A percentile compares a stretch with the other conserved stretches of the same genome.
These are phyloP conservation scores for Bullera alba DNA, from an alignment of 768 basidiomycete species.

Conservation along the genomic window DNA sequence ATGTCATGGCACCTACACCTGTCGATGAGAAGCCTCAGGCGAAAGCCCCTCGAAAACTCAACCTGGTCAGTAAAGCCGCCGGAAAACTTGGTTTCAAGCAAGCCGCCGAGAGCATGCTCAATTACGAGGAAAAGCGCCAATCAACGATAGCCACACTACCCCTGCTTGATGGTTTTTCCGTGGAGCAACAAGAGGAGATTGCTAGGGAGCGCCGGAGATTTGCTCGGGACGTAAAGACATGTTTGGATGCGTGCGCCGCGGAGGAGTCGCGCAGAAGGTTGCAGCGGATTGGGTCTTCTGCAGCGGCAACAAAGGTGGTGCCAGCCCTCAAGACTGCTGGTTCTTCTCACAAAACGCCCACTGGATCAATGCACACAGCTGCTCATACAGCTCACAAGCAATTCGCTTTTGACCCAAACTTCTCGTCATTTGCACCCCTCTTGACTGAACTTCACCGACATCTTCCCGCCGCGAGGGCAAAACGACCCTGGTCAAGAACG, in stretches of 20 bases:
- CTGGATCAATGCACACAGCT: slow-evolving; percentile 11
- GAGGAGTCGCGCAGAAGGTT: slow-evolving; percentile 27
- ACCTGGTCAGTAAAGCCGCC: slow-evolving; percentile 33
- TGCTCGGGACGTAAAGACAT: slow-evolving; percentile 30
- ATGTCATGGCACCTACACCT: slow-evolving; percentile 27
- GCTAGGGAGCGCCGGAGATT: slow-evolving; percentile 35
- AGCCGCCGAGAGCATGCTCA: slow-evolving; percentile 30
- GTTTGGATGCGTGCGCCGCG: slow-evolving; percentile 30
- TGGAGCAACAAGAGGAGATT: slow-evolving; percentile 30
- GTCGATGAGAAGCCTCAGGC: slow-evolving; percentile 11
- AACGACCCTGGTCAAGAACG: slow-evolving; percentile 33
- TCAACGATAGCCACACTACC: slow-evolving; percentile 9
- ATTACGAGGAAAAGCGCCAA: slow-evolving; percentile 17
- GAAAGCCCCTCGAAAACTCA: slow-evolving; percentile 9
- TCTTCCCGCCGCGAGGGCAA: slow-evolving; percentile 32
- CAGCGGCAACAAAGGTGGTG: background rate
- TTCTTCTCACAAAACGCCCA: background rate
- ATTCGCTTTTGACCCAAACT: slow-evolving; percentile 18
- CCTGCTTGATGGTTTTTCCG: slow-evolving; percentile 14
- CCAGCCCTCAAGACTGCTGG: slow-evolving; percentile 8
- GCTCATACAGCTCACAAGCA: slow-evolving; percentile 1
- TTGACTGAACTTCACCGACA: slow-evolving; percentile 32
- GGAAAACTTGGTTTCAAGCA: slow-evolving; percentile 32
- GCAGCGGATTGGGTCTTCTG: slow-evolving; percentile 4
- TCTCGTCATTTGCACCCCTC: slow-evolving; percentile 35